Conservation (phyloP, 768 basidiomycete species). For the Erythrobasidium yunnanense region DNA sequence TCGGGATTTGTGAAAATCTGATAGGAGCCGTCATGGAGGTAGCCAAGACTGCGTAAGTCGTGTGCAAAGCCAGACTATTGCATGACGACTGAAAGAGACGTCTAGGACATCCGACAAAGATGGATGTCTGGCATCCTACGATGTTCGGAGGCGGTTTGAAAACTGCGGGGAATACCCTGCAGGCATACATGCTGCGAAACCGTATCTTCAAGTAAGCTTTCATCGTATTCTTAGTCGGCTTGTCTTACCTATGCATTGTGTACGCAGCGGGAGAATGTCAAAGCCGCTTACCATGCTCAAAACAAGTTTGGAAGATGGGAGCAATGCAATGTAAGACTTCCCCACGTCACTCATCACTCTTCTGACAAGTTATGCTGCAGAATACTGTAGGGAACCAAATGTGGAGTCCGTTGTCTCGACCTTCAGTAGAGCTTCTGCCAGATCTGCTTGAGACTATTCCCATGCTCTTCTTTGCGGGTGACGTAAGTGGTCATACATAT, state of each 20-base stretch:
- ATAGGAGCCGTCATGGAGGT: constrained; percentile 44
- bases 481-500: constrained; percentile 94
- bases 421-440: constrained; percentile 68
- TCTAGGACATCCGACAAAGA: constrained; percentile 55
- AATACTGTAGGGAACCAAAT: constrained; percentile 52
- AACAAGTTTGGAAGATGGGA: constrained; percentile 69
- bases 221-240: not conserved
- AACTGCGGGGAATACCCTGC: constrained; percentile 98
- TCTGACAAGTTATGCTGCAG: not conserved
- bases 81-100: constrained; percentile 42
- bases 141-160: constrained; percentile 71
- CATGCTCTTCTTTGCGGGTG: constrained; percentile 81
- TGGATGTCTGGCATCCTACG: constrained; percentile 87
- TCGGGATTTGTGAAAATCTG: constrained; percentile 55
- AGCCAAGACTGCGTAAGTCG: constrained; percentile 1
- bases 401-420: constrained; percentile 49
- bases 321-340: constrained; percentile 55
- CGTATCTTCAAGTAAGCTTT: constrained; percentile 49
- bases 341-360: not conserved
- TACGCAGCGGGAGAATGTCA: constrained; percentile 55
- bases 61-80: not conserved
- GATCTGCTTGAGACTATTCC: constrained; percentile 58
- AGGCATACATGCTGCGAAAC: constrained; percentile 61
- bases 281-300: constrained; percentile 66
- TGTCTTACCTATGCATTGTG: constrained; percentile 37